These are phyloP conservation scores for Teratosphaeria epicoccoides DNA, from an alignment of 2,329 filamentous ascomycete species.

Conservation along the genomic window DNA sequence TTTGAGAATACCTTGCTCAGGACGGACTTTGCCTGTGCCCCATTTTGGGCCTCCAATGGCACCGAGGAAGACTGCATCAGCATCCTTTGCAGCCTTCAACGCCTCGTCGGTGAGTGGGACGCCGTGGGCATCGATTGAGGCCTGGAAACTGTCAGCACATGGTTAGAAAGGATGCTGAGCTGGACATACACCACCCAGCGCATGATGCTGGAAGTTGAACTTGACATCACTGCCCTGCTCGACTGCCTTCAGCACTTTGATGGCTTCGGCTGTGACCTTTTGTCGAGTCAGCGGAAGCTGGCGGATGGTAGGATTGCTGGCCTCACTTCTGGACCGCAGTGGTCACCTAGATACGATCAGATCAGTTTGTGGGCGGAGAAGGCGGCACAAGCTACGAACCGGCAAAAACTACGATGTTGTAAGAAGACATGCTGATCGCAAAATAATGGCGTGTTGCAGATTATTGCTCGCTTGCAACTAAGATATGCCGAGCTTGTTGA, in stretches of 20 bases:
- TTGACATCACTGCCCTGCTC: slow-evolving; percentile 62
- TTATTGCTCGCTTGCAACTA: background rate
- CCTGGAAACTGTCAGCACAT: slow-evolving; percentile 39
- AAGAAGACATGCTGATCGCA: slow-evolving; percentile 48
- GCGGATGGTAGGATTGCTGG: background rate
- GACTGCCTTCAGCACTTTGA: slow-evolving; percentile 77
- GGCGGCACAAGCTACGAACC: slow-evolving; percentile 31
- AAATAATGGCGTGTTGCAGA: background rate
- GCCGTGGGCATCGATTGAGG: slow-evolving; percentile 76
- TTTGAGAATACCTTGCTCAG: slow-evolving; percentile 81
- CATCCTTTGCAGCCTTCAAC: slow-evolving; percentile 69
- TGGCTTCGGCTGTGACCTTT: slow-evolving; percentile 69
- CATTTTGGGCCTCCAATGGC: slow-evolving; percentile 97
- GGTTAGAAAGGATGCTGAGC: slow-evolving; percentile 24
- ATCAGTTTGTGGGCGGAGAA: slow-evolving; percentile 1
- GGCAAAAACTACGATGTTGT: slow-evolving; percentile 70
- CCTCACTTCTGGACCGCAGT: slow-evolving; percentile 73
- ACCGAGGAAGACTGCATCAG: slow-evolving; percentile 82
- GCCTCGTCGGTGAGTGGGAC: slow-evolving; percentile 72
- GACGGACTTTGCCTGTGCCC: slow-evolving; percentile 78
- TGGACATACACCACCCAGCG: slow-evolving; percentile 69
- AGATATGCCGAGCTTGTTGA: background rate
- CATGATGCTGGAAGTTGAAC: slow-evolving; percentile 83
- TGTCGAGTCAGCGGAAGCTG: slow-evolving; percentile 3
- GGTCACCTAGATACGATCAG: slow-evolving; percentile 42